These are phyloP conservation scores for Euphorbia lathyris DNA, from an alignment of 345 rosid genomes.

Conservation along the genomic window DNA sequence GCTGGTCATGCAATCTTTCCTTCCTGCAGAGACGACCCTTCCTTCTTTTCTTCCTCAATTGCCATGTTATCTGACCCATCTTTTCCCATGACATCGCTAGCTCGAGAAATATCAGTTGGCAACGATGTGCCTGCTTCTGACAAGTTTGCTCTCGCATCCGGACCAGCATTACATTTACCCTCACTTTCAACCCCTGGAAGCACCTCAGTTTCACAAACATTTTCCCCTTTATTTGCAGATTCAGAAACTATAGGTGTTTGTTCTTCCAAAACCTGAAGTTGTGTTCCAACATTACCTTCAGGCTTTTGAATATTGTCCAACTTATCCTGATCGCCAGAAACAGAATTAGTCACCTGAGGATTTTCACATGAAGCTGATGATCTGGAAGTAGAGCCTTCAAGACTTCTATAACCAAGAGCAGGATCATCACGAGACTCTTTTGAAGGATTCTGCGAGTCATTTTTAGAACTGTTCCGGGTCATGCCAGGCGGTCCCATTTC, in stretches of 20 bases:
- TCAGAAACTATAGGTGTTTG: neutral
- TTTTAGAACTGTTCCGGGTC: neutral
- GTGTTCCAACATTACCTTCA: neutral
- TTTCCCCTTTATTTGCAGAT: conserved; percentile 1
- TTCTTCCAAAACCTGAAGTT: neutral
- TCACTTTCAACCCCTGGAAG: conserved; percentile 1
- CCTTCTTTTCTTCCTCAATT: conserved; percentile 15
- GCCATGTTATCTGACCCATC: conserved; percentile 13
- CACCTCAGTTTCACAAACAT: neutral
- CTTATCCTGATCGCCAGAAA: too few species aligned
- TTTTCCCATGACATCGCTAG: conserved; percentile 22
- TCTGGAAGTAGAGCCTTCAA: neutral
- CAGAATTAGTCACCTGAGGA: too few species aligned
- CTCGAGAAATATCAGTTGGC: conserved; percentile 15
- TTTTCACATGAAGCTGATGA: neutral
- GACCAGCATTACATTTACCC: conserved; percentile 3
- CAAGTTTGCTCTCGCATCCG: neutral
- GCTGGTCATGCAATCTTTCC: too few species aligned
- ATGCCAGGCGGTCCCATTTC: neutral
- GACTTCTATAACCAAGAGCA: neutral
- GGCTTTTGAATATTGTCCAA: neutral
- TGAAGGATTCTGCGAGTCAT: neutral
- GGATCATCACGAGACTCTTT: conserved; percentile 4
- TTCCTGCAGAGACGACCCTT: neutral
- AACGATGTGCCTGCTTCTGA: conserved; percentile 8